Conservation (phyloP, 1,139 yeast species). For the Yamadazyma siamensis region DNA sequence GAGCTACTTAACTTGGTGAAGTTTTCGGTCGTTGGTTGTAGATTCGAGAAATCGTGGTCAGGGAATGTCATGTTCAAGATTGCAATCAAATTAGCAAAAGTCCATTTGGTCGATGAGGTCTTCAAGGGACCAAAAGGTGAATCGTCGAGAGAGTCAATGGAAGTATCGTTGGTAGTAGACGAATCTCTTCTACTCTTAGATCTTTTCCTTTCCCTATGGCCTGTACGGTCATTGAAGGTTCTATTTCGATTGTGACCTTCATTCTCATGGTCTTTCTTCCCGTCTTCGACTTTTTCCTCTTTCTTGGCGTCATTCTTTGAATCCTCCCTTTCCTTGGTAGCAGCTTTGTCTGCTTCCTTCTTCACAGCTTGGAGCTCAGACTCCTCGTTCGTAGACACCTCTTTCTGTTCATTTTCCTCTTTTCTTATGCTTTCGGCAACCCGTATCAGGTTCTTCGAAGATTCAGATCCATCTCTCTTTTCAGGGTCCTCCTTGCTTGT, state of each 20-base stretch:
- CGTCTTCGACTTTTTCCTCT: neutral
- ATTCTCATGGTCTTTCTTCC: neutral
- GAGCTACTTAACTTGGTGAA: slow-evolving; percentile 41
- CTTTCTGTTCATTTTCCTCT: too few relatives aligned
- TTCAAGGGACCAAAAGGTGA: slow-evolving; percentile 95
- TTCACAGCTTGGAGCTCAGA: too few relatives aligned
- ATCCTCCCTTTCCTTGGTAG: neutral
- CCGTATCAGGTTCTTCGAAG: too few relatives aligned
- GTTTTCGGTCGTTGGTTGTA: slow-evolving; percentile 82
- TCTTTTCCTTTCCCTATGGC: slow-evolving; percentile 5
- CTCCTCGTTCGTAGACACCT: too few relatives aligned
- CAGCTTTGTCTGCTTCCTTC: neutral
- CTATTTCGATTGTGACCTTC: neutral
- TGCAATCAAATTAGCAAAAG: slow-evolving; percentile 87
- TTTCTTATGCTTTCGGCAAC: too few relatives aligned
- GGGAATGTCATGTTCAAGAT: slow-evolving; percentile 91
- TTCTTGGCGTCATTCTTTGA: neutral
- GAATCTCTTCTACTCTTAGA: slow-evolving; percentile 4
- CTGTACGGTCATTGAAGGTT: neutral
- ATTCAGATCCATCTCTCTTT: too few relatives aligned
- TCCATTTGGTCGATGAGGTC: slow-evolving; percentile 76
- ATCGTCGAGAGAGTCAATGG: slow-evolving; percentile 34
- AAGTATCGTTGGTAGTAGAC: slow-evolving; percentile 16
- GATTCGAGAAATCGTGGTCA: slow-evolving; percentile 86
- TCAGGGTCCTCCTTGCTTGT: too few relatives aligned